Conservation (phyloP, 352 stramenopile genomes). For the Hyaloperonospora brassicae region DNA sequence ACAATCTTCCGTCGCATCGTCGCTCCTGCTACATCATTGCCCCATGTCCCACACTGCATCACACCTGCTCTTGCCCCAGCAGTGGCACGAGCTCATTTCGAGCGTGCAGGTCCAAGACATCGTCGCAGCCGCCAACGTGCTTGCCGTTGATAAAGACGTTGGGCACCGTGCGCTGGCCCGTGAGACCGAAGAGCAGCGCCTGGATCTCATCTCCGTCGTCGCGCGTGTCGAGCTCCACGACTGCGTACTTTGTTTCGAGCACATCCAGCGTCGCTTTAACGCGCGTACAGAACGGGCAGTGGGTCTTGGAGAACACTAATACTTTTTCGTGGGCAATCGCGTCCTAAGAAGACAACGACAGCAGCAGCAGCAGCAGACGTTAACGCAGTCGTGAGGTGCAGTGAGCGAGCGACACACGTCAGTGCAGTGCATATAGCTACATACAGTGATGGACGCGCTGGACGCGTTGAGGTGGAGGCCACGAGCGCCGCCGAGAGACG, state of each 20-base stretch:
- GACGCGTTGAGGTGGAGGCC: conserved; percentile 55
- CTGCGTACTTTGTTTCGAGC: conserved; percentile 51
- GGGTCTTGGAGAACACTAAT: conserved; percentile 94
- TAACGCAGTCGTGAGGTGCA: neutral
- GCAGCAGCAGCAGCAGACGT: conserved; percentile 1
- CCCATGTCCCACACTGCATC: too few relatives aligned
- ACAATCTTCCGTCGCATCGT: too few relatives aligned
- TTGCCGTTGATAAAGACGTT: conserved; percentile 98
- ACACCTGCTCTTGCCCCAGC: conserved; percentile 7
- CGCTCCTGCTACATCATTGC: too few relatives aligned
- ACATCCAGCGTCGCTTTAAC: conserved; percentile 87
- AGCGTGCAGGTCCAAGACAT: conserved; percentile 43
- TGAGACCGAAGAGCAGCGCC: conserved; percentile 83
- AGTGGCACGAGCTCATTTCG: conserved; percentile 47
- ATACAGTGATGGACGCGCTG: conserved; percentile 49
- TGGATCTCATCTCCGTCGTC: conserved; percentile 89
- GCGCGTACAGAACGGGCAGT: conserved; percentile 88
- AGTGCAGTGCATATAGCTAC: neutral
- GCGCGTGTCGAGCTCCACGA: conserved; percentile 64
- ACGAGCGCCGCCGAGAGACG: conserved; percentile 15
- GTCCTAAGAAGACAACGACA: conserved; percentile 18
- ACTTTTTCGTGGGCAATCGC: conserved; percentile 58
- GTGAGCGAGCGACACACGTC: neutral
- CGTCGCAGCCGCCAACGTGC: conserved; percentile 93
- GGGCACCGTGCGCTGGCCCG: conserved; percentile 92